Percentiles rank a stretch among this genome's conserved stretches.
phyloP scores from a whole-genome alignment of 23 red algal species.

The Chondrus crispus region DNA sequence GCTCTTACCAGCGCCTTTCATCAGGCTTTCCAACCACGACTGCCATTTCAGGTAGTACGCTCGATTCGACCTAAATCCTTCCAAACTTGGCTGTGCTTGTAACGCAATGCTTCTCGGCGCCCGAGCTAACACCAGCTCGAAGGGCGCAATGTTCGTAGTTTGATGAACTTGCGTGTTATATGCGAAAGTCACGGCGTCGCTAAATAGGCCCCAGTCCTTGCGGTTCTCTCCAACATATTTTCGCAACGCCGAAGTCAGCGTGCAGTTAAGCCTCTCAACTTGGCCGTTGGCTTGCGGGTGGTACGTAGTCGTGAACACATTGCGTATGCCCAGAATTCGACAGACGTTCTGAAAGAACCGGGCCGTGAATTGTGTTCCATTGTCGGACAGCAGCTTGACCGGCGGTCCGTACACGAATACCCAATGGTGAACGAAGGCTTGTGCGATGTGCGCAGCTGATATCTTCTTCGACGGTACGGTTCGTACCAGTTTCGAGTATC shows the following conservation, averaged over 20 bases:
- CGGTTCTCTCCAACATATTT: not conserved
- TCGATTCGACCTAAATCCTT: not conserved
- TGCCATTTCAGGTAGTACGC: not conserved
- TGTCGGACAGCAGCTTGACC: too few relatives aligned
- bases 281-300: slow-evolving; percentile 22
- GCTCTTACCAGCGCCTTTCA: not conserved
- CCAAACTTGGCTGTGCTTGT: not conserved
- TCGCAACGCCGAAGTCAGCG: not conserved
- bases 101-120: not conserved
- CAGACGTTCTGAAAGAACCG: too few relatives aligned
- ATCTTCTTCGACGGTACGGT: too few relatives aligned
- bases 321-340: not conserved
- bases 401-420: too few relatives aligned
- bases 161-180: not conserved
- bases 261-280: not conserved
- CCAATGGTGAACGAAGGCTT: too few relatives aligned
- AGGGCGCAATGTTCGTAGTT: not conserved
- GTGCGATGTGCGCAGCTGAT: too few relatives aligned
- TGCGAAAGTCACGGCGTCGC: not conserved
- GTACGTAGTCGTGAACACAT: not conserved
- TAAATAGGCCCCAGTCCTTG: not conserved
- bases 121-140: not conserved
- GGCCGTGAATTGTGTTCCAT: too few relatives aligned
- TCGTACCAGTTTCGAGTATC: too few relatives aligned
- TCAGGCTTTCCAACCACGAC: not conserved